Evolutionary conservation across 1,284 basidiomycete genomes (phyloP).

Genomic region (Marasmius oreades): DNA sequence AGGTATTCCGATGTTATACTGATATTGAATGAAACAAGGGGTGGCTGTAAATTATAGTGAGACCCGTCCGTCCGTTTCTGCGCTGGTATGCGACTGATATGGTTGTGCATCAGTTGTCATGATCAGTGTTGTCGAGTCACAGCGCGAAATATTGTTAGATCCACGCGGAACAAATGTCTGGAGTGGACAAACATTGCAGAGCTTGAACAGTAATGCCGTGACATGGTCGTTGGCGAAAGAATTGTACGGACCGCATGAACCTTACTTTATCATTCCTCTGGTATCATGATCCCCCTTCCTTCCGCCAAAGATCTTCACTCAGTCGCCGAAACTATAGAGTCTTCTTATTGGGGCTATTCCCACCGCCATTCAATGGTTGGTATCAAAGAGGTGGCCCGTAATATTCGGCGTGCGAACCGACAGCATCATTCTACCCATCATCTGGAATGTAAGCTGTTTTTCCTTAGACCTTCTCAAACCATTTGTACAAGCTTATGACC

Average conservation of each 20-base stretch:
- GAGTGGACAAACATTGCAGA: conserved; percentile 51
- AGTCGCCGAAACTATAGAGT: neutral
- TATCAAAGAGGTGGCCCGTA: neutral
- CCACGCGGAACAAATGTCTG: conserved; percentile 48
- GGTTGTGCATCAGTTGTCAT: conserved; percentile 32
- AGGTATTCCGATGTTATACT: neutral
- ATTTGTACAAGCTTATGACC: neutral
- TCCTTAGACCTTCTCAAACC: too few relatives aligned
- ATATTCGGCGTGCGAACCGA: neutral
- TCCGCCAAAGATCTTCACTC: neutral
- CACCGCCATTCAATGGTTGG: neutral
- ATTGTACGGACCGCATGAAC: conserved; percentile 38
- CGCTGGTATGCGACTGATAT: neutral
- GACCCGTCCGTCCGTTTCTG: neutral
- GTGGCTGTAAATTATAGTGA: conserved; percentile 3
- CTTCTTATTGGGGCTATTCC: neutral
- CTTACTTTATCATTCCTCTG: conserved; percentile 45
- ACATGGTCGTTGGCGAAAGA: conserved; percentile 56
- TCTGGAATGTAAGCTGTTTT: neutral
- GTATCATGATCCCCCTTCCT: conserved; percentile 30
- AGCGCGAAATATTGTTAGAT: conserved; percentile 44
- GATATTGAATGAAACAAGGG: neutral
- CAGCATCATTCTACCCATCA: neutral
- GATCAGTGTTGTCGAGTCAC: conserved; percentile 44
- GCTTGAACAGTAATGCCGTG: conserved; percentile 52